Conservation (phyloP, 495 filamentous ascomycete genomes). For the Schizothecium vesticola region DNA sequence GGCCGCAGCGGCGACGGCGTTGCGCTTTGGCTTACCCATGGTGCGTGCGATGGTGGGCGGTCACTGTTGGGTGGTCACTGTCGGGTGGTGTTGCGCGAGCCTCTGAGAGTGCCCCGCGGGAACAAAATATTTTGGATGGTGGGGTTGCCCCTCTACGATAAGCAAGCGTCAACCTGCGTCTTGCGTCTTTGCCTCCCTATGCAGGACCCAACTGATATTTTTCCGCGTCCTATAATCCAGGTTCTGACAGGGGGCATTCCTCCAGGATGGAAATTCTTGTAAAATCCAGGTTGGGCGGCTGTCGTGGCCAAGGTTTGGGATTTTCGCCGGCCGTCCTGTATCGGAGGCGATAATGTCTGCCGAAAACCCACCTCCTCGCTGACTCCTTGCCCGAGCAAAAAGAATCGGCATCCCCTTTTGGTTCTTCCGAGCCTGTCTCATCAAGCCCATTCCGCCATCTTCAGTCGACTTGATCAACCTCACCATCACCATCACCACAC, state of each 20-base stretch:
- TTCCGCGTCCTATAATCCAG: background rate
- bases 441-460: background rate
- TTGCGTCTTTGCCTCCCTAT: background rate
- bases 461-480: background rate
- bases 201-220: background rate
- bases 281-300: background rate
- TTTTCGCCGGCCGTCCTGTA: background rate
- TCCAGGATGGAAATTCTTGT: background rate
- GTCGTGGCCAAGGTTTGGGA: background rate
- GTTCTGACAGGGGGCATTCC: background rate
- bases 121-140: conserved; percentile 11
- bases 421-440: background rate
- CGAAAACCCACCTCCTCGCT: background rate
- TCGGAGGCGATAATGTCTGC: background rate
- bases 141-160: background rate
- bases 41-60: background rate
- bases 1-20: conserved; percentile 59
- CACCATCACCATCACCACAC: background rate
- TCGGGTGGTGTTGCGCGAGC: background rate
- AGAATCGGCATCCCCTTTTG: background rate
- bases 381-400: background rate
- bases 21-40: conserved; percentile 73
- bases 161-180: background rate
- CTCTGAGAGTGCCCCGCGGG: conserved; percentile 9
- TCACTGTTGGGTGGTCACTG: background rate